Evolutionary conservation across 169 alveolate species (phyloP), one percentile per base, ranked within the genome.

Genomic region (Blepharisma undulans): DNA sequence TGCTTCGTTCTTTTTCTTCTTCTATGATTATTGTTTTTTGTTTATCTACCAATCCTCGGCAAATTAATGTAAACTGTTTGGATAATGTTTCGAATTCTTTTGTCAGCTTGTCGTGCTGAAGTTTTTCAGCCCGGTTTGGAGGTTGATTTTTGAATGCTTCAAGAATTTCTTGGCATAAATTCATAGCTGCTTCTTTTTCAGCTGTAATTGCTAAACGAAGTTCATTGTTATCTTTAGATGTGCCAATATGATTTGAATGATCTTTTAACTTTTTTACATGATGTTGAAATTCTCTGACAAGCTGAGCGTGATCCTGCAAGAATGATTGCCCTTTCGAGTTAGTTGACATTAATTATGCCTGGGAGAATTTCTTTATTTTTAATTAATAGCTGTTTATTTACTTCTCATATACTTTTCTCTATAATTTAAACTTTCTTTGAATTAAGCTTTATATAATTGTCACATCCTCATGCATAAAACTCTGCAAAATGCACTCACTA

Each of bases 51-150:
- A 74, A 74, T 29, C 33, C 80, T 74, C 33, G 80, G 80, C 33
- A 25, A 25, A 74, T 25, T 22, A 29, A 22, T 29, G 30, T 22
- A 29, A 74, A 74, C 29, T 74, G 80, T n/a, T 79, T 79, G 12
- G 61, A 29, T 30, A 79, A 33, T 21, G 87, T 72, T 33, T 79
- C 71, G 61, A 79, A 79, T 72, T 79, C 87, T n/a, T 27, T 29
- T 0, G 61, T n/a, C 19, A 79, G 87, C 18, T 79, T 79, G 19
- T 79, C 87, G 72, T 79, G 87, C 34, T 79, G 87, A n/a, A 32
- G 61, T 32, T 79, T 79, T 32, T 27, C 34, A 10, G 87, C 36
- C 34, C 87, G 87, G 72, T 27, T 30, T 2, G 87, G 87, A 79
- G 80, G 80, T 14, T 22, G 80, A 74, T 18, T 74, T 74, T 74